phyloP scores from a whole-genome alignment of 208 protist species.

The Blechomonas ayalai region DNA sequence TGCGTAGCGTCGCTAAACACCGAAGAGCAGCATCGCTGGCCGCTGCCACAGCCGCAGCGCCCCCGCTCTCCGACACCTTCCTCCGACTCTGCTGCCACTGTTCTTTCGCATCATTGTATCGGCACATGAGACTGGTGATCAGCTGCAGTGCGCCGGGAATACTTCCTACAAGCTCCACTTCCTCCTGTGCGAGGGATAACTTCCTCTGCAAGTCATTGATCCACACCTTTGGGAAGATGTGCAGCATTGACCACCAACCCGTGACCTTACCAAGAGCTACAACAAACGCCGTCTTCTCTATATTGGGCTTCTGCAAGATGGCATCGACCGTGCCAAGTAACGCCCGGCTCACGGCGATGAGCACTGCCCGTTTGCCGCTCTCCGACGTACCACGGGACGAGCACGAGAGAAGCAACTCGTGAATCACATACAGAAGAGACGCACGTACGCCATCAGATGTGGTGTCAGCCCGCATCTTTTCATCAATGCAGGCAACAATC shows the following conservation, averaged over 20 bases:
- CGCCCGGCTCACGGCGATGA: constrained; percentile 41
- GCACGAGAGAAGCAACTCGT: constrained; percentile 80
- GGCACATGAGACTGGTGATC: constrained; percentile 33
- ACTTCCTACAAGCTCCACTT: constrained; percentile 9
- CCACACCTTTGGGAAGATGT: constrained; percentile 74
- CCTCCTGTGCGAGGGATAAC: constrained; percentile 14
- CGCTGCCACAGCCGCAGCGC: constrained; percentile 3
- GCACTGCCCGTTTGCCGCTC: constrained; percentile 38
- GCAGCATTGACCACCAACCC: constrained; percentile 69
- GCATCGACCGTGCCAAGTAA: constrained; percentile 42
- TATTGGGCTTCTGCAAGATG: constrained; percentile 4
- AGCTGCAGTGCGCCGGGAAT: constrained; percentile 28
- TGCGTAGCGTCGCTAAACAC: constrained; percentile 23
- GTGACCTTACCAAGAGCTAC: constrained; percentile 38
- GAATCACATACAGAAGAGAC: constrained; percentile 70
- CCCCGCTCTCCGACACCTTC: not conserved
- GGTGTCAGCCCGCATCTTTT: constrained; percentile 34
- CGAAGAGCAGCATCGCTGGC: constrained; percentile 12
- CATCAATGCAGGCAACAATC: constrained; percentile 47
- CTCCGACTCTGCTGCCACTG: constrained; percentile 21
- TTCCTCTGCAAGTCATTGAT: constrained; percentile 38
- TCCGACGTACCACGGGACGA: constrained; percentile 53
- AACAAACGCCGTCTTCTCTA: constrained; percentile 25
- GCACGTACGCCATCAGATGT: constrained; percentile 40
- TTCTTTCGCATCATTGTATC: constrained; percentile 63